These are phyloP conservation scores for Fusarium foetens DNA, from an alignment of 2,329 filamentous ascomycete genomes.

Conservation along the genomic window DNA sequence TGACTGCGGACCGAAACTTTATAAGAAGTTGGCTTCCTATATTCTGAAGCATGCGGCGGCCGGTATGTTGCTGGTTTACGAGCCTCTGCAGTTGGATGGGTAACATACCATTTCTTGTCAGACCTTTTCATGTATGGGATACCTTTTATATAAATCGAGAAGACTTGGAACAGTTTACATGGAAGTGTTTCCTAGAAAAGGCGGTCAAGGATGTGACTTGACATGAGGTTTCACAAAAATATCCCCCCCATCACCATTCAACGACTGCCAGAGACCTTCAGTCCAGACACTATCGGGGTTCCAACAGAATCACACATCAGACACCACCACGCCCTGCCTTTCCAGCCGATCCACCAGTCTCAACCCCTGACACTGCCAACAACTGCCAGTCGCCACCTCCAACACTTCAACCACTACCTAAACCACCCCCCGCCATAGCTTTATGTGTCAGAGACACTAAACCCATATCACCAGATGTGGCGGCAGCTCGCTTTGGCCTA, in stretches of 20 bases:
- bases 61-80: background rate
- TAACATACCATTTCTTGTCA: background rate
- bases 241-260: background rate
- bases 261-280: background rate
- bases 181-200: background rate
- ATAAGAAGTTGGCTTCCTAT: background rate
- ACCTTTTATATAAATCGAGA: background rate
- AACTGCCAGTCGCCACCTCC: background rate
- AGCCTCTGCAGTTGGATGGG: background rate
- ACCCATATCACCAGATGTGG: background rate
- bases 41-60: constrained; percentile 2
- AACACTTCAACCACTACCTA: background rate
- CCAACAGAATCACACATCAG: background rate
- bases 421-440: background rate
- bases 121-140: background rate
- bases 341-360: background rate
- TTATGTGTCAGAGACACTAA: background rate
- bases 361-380: background rate
- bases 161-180: background rate
- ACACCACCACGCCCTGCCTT: background rate
- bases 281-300: background rate
- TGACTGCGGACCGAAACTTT: background rate
- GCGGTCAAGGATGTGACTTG: background rate
- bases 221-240: background rate
- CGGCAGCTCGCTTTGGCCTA: background rate